phyloP scores from a whole-genome alignment of 805 yeast species.

The Candida ovalis region DNA sequence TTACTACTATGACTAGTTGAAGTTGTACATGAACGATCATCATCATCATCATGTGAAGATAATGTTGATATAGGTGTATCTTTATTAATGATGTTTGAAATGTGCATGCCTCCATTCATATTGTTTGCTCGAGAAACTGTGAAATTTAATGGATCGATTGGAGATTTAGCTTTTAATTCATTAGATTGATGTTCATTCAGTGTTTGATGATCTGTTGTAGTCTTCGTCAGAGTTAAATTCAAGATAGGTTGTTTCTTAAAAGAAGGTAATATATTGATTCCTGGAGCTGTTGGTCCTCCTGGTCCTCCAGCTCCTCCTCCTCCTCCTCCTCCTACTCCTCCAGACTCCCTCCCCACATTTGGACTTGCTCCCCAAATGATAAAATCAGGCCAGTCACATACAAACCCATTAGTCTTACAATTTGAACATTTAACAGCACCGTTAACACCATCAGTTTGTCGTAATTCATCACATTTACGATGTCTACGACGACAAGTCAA shows the following conservation, averaged over 20 bases:
- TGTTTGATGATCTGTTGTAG: not conserved
- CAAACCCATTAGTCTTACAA: not conserved
- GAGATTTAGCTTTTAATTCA: too few relatives aligned
- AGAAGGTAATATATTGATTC: too few relatives aligned
- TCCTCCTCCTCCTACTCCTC: not conserved
- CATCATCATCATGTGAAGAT: not conserved
- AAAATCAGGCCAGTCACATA: not conserved
- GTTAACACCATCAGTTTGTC: not conserved
- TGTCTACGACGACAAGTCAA: not conserved
- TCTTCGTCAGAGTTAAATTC: too few relatives aligned
- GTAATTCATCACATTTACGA: not conserved
- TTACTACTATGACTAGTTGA: not conserved
- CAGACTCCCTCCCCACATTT: too few relatives aligned
- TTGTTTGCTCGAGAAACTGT: not conserved
- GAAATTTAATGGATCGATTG: not conserved
- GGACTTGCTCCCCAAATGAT: not conserved
- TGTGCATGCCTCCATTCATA: not conserved
- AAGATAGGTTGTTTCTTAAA: too few relatives aligned
- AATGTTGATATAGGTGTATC: not conserved
- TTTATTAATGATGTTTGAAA: not conserved
- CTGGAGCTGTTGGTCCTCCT: not conserved
- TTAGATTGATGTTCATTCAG: conserved; percentile 14
- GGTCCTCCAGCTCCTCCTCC: not conserved
- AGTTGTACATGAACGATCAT: not conserved
- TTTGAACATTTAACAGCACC: not conserved